Evolutionary conservation across 441 rosid genomes (phyloP), one percentile per base, ranked within the genome.

Genomic region (Kokia cookei): DNA sequence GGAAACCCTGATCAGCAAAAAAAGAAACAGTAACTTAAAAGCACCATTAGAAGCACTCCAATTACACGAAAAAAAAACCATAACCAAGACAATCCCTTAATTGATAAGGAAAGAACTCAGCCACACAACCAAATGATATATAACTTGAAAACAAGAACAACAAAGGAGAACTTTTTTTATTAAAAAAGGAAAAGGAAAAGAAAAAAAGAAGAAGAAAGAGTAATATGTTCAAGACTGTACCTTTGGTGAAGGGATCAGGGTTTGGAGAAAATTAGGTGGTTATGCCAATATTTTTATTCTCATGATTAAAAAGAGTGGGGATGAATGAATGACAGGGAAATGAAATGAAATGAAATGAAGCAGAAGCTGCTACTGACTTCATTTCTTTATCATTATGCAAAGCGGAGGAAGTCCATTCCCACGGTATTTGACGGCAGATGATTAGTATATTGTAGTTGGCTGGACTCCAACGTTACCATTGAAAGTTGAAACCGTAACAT

Each of bases 211-310:
- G 69, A 3, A 3, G 4, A 2, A 27, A 29, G 35, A 5, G 58
- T 50, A 29, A 19, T 8, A 48, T 27, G 15, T 53, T 64, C 4
- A 54, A 55, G 62, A 55, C 50, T n/a, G 61, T 19, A 40, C 53
- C 73, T 70, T 55, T 55, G 53, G 73, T 27, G 45, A 45, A 24
- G 67, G 57, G 74, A 57, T 35, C 42, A 7, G 62, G 53, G 53
- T 45, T 27, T 15, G 42, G 4, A 45, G 45, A 61, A 47, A 59
- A 59, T 27, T 53, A 69, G 29, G 63, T 3, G 12, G 42, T 5
- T 70, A 54, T 35, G 6, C 51, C 58, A 32, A 37, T 54, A 29
- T 51, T 51, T 51, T 8, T 43, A 4, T n/a, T 42, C 35, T 24
- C 35, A 2, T 24, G 7, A 29, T 50, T 14, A 2, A 24, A 47